Evolutionary conservation across 2,329 filamentous ascomycete species (phyloP).

Genomic region (Alternaria sp.): DNA sequence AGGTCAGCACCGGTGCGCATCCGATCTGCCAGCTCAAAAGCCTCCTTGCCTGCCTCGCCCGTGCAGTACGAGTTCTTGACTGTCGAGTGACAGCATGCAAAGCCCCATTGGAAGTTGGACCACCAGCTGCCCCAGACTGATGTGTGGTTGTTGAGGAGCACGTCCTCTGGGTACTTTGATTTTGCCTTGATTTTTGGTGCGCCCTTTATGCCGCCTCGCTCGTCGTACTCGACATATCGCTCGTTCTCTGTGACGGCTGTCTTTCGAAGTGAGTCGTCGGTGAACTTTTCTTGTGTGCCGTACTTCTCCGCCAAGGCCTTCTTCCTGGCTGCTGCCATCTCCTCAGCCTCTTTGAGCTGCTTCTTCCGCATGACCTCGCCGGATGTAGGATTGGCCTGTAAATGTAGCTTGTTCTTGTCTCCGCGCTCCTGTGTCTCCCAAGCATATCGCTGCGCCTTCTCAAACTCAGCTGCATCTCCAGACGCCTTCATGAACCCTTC

Average conservation of each 20-base stretch:
- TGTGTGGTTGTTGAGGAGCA: slow-evolving; percentile 88
- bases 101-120: slow-evolving; percentile 94
- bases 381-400: slow-evolving; percentile 95
- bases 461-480: slow-evolving; percentile 92
- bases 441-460: slow-evolving; percentile 84
- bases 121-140: slow-evolving; percentile 98
- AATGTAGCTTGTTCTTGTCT: slow-evolving; percentile 79
- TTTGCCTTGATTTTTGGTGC: slow-evolving; percentile 75
- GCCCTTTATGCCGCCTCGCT: slow-evolving; percentile 88
- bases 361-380: slow-evolving; percentile 85
- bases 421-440: slow-evolving; percentile 93
- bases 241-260: slow-evolving; percentile 81
- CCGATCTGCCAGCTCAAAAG: slow-evolving; percentile 77
- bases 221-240: slow-evolving; percentile 91
- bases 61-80: slow-evolving; percentile 98
- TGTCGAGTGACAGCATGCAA: slow-evolving; percentile 90
- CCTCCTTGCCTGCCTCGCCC: slow-evolving; percentile 82
- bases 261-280: slow-evolving; percentile 68
- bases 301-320: slow-evolving; percentile 82
- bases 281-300: slow-evolving; percentile 69
- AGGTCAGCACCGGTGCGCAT: slow-evolving; percentile 59
- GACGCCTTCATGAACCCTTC: slow-evolving; percentile 89
- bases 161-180: slow-evolving; percentile 91
- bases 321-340: slow-evolving; percentile 70
- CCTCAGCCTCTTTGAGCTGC: slow-evolving; percentile 74